These are phyloP conservation scores for Ambrosia artemisiifolia DNA, from an alignment of 129 eudicot genomes.

Conservation along the genomic window DNA sequence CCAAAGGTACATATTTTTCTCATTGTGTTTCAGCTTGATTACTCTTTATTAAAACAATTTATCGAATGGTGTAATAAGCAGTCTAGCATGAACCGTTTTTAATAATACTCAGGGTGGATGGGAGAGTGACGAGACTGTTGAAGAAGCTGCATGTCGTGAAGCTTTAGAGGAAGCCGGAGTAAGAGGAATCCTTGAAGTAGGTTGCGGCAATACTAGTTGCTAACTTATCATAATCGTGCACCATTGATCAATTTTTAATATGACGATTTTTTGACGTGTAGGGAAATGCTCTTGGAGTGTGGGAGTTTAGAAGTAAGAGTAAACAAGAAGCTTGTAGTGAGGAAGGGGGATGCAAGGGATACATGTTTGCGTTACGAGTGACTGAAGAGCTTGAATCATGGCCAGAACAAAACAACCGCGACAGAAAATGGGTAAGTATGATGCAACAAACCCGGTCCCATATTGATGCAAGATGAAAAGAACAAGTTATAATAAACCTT, in stretches of 20 bases:
- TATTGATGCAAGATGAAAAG: neutral
- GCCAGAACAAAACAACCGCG: conserved; percentile 59
- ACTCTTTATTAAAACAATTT: conserved; percentile 1
- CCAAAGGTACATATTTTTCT: conserved; percentile 45
- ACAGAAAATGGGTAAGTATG: conserved; percentile 58
- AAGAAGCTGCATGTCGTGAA: conserved; percentile 69
- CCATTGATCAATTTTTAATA: neutral
- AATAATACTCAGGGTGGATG: conserved; percentile 57
- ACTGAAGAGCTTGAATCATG: conserved; percentile 61
- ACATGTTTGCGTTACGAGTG: conserved; percentile 59
- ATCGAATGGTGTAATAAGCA: neutral
- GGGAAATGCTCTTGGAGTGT: conserved; percentile 50
- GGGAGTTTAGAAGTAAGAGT: conserved; percentile 76
- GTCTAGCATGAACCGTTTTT: neutral
- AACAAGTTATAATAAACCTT: too few species aligned
- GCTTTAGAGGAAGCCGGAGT: conserved; percentile 80
- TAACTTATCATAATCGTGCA: neutral
- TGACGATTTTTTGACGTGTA: conserved; percentile 12
- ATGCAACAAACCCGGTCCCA: neutral
- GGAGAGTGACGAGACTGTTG: conserved; percentile 65
- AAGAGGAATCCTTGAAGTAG: conserved; percentile 48
- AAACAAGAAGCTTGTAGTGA: conserved; percentile 40
- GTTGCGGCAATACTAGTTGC: conserved; percentile 1
- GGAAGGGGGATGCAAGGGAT: conserved; percentile 71
- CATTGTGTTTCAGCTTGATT: neutral